Evolutionary conservation across 2,329 filamentous ascomycete genomes (phyloP), one percentile per base, ranked within the genome.

Genomic region (Ophiosphaerella narmari): DNA sequence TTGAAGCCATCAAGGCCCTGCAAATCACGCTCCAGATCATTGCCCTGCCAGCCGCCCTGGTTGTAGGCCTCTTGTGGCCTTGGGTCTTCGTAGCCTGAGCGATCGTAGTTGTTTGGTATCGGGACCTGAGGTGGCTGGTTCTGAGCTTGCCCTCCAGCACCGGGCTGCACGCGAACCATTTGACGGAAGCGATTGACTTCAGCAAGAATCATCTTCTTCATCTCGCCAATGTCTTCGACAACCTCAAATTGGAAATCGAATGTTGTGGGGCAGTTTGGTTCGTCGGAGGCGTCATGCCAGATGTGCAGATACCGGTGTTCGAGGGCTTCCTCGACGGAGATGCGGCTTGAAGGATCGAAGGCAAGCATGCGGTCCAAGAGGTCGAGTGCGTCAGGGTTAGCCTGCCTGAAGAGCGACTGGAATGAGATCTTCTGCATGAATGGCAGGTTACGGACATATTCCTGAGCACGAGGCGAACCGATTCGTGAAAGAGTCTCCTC

Each of bases 211-310:
- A 97, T 95, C 75, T 87, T 87, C 72, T 94, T 90, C 92, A 99
- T 97, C 63, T 97, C 90, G 18, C 81, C 83, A 16, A 99, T 91
- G 38, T 97, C 94, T 45, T 99, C 93, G 34, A 97, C 86, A n/a
- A 96, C 87, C 74, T 99, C 94, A 69, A 99, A 99, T 73, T 93
- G 89, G 79, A 99, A 99, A 80, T 99, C 92, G 77, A 99, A 99
- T 14, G 91, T 92, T 13, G 88, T 90, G 0, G 92, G 92, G 78
- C 93, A 97, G 59, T 87, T 85, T 16, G 94, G 94, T 79, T 99
- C 94, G 76, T 99, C 94, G 4, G 89, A 92, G 44, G 92, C 90
- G 66, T 99, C 94, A 78, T 99, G 94, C 94, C 94, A 97, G 78
- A 99, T 97, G 70, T 93, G 86, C 48, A 99, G 83, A 77, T 99